Base-by-base conservation (phyloP, 1,139 yeast genomes). In the Groenewaldozyma auringiensis region DNA sequence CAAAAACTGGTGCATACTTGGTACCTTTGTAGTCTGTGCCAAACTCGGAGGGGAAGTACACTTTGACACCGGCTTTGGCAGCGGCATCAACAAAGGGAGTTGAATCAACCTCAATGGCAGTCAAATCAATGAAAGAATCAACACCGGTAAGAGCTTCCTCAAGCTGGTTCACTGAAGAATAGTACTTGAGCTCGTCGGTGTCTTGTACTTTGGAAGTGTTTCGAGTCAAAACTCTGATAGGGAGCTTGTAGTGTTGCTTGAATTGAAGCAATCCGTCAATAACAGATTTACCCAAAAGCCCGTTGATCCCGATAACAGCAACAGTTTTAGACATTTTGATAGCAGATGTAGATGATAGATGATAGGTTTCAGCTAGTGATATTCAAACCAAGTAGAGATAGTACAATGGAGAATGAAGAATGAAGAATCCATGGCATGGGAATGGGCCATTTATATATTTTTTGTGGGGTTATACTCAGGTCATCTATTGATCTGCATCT, bases 41-140 rank as follows among this genome's bases (percentile, higher is more conserved):
- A 54, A 75, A 80, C 56, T 79, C 84, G 2, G 84, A 75, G 34
- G 85, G 83, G 47, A 80, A 70, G 61, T 71, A 79, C 31, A 79
- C 55, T 58, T 75, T 73, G 40, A 79, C 78, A 9, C 60, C 71
- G 36, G 72, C 70, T 14, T 57, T 58, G 4, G 58, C 56, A 2
- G 73, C 69, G 3, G 78, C 70, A 2, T 68, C 64, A 9, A 67
- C 50, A 20, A 65, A 41, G 6, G 55, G 51, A 35, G 50, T 54
- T 44, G 61, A 56, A 50, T 67, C 71, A 33, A 67, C 44, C 3
- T 50, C 50, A 2, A 61, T 11, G 34, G 27, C 2, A 38, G 53
- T 54, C 43, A 78, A 61, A 50, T 76, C 75, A 53, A 81, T 59
- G 78, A 25, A 25, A 25, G 29, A 79, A 52, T 79, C 81, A 39